A percentile compares a stretch with the other conserved stretches of the same genome.
Conservation (phyloP, 1,284 basidiomycete species). For the Melanopsichium pennsylvanicum region DNA sequence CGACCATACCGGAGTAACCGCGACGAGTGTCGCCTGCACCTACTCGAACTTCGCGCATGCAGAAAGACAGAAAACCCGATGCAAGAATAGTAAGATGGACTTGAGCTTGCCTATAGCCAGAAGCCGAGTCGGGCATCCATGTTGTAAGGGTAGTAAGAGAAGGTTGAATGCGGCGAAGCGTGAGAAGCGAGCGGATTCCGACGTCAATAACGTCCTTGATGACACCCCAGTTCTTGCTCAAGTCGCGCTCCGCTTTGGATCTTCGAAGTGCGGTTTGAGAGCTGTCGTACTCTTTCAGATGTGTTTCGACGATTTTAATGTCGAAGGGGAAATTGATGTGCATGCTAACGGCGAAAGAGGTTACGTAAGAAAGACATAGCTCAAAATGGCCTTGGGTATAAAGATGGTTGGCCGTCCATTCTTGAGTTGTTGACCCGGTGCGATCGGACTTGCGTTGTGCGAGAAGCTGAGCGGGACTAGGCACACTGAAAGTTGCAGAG, state of each 20-base stretch:
- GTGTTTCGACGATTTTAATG: neutral
- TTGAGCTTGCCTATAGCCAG: neutral
- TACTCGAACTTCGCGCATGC: slow-evolving; percentile 29
- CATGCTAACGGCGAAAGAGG: slow-evolving; percentile 31
- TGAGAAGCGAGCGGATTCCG: slow-evolving; percentile 22
- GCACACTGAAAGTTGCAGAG: neutral
- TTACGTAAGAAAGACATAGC: slow-evolving; percentile 26
- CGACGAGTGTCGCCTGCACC: slow-evolving; percentile 26
- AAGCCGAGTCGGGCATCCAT: slow-evolving; percentile 1
- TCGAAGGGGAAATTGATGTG: slow-evolving; percentile 8
- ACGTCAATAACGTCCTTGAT: slow-evolving; percentile 37
- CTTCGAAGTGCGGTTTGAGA: slow-evolving; percentile 16
- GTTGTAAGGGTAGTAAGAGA: neutral
- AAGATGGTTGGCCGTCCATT: slow-evolving; percentile 39
- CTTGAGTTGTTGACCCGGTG: slow-evolving; percentile 26
- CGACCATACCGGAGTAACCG: slow-evolving; percentile 26
- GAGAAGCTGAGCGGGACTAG: slow-evolving; percentile 9
- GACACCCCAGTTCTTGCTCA: slow-evolving; percentile 43
- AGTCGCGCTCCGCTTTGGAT: slow-evolving; percentile 25
- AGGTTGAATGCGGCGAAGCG: neutral
- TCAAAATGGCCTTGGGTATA: slow-evolving; percentile 32
- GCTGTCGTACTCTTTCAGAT: slow-evolving; percentile 11
- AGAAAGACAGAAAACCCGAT: slow-evolving; percentile 15
- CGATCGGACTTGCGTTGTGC: slow-evolving; percentile 3
- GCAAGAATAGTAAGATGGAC: slow-evolving; percentile 2